Percentiles rank a stretch among this genome's conserved stretches.
Evolutionary conservation across 2,329 filamentous ascomycete species (phyloP).

Genomic region (Penicillium oxalicum): DNA sequence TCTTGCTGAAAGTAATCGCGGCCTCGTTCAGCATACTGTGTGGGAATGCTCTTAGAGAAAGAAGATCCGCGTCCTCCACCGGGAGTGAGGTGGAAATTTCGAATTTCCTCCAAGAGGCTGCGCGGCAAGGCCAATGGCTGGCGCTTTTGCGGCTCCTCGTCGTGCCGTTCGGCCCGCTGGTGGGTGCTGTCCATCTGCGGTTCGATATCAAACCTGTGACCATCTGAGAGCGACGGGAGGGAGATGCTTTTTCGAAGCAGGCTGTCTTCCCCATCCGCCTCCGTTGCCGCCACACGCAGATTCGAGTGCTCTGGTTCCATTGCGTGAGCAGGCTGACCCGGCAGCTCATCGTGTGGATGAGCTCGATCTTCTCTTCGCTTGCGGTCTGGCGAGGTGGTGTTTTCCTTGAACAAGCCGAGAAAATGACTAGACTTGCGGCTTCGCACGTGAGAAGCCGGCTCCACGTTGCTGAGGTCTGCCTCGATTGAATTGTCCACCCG

Average conservation of each 20-base stretch:
- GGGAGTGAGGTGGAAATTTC: conserved; percentile 49
- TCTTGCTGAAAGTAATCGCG: conserved; percentile 26
- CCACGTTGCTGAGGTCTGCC: conserved; percentile 55
- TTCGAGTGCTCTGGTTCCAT: conserved; percentile 14
- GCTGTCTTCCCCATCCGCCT: conserved; percentile 4
- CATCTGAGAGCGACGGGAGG: conserved; percentile 23
- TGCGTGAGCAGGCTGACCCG: conserved; percentile 13
- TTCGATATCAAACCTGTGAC: conserved; percentile 17
- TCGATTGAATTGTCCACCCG: conserved; percentile 59
- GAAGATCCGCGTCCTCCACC: conserved; percentile 42
- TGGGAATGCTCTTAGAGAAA: conserved; percentile 39
- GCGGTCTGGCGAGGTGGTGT: conserved; percentile 49
- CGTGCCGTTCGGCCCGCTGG: conserved; percentile 8
- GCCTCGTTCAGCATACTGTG: conserved; percentile 30
- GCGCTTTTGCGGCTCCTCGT: conserved; percentile 21
- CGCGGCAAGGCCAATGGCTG: conserved; percentile 40
- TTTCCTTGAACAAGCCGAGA: conserved; percentile 59
- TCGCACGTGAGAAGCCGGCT: conserved; percentile 50
- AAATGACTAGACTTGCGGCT: conserved; percentile 63
- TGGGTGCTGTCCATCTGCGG: conserved; percentile 5
- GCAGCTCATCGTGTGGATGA: conserved; percentile 30
- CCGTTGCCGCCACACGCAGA: conserved; percentile 7
- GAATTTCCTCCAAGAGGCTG: conserved; percentile 52
- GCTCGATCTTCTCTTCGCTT: conserved; percentile 45
- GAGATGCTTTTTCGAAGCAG: conserved; percentile 25